Evolutionary conservation across 768 basidiomycete species (phyloP).

Genomic region (Trametes sanguinea): DNA sequence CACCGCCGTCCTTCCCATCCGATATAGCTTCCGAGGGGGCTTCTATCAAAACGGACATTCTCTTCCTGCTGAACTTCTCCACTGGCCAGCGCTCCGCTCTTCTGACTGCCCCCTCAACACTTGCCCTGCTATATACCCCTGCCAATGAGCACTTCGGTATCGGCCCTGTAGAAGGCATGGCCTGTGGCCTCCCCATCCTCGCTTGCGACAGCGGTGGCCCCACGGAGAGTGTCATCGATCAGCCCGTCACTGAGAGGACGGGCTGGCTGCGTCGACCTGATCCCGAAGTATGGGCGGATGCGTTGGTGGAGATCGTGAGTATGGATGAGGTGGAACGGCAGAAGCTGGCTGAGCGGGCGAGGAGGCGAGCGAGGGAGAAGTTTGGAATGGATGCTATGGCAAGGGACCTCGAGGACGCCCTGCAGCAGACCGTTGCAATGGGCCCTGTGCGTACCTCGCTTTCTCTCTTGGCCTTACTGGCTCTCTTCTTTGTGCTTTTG

Average conservation of each 20-base stretch:
- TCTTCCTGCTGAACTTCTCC: constrained; percentile 93
- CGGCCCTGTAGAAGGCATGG: constrained; percentile 93
- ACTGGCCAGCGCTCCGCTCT: constrained; percentile 81
- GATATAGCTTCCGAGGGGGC: constrained; percentile 29
- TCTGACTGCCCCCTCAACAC: constrained; percentile 63
- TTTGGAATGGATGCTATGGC: constrained; percentile 85
- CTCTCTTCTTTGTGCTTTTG: constrained; percentile 11
- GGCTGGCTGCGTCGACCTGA: constrained; percentile 76
- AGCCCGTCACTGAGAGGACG: constrained; percentile 50
- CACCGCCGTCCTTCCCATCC: constrained; percentile 45
- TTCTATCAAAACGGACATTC: constrained; percentile 51
- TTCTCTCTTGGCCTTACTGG: constrained; percentile 7
- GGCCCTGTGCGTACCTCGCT: constrained; percentile 41
- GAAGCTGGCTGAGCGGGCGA: constrained; percentile 56
- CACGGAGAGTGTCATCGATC: constrained; percentile 75
- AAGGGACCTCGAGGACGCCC: constrained; percentile 52
- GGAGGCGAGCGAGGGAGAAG: constrained; percentile 55
- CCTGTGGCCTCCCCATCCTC: constrained; percentile 85
- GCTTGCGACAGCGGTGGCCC: constrained; percentile 90
- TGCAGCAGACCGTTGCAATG: constrained; percentile 57
- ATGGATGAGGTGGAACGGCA: constrained; percentile 45
- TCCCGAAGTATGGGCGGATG: constrained; percentile 67
- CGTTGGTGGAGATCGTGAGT: constrained; percentile 59
- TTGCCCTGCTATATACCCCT: constrained; percentile 89
- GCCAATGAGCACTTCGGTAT: constrained; percentile 97